Evolutionary conservation across 371 early-diverging fungal genomes (phyloP), one percentile per base, ranked within the genome.

Genomic region (Rhizomucor pusillus): DNA sequence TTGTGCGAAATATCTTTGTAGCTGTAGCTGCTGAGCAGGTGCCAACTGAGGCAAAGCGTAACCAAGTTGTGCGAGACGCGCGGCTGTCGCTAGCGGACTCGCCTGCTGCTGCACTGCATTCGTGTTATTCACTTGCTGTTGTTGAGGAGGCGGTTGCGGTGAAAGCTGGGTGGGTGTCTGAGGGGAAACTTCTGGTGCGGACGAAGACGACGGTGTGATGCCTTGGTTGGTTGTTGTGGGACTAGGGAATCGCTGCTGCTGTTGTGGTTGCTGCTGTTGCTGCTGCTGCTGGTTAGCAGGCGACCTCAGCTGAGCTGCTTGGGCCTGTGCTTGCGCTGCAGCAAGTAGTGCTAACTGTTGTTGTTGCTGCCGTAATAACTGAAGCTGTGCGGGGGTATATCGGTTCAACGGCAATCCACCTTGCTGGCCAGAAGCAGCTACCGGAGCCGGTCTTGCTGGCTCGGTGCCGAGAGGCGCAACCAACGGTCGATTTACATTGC

Each of bases 361-460:
- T 47, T 55, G 56, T 50, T 76, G 77, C 20, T 69, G 67, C 51
- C 76, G 66, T 5, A 69, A 44, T 41, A 74, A 57, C 13, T 72
- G 77, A 47, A 73, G 57, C 50, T 76, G 80, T 29, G 78, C 67
- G 57, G 76, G 55, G 53, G 77, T 66, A 65, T 59, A 69, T 68
- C 76, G 48, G 60, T 66, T 60, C 18, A 56, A n/a, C 44, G 50
- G 57, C 18, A 51, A 13, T 16, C 51, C 57, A 20, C 29, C 29
- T 3, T 18, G 14, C 20, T 46, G 47, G 19, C 49, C 43, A 24
- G 56, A 24, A 43, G 11, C 34, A 43, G 11, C 34, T n/a, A 13
- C 34, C 18, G 34, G 50, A 37, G 18, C 19, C n/a, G 25, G 49
- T 19, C 24, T 37, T 47, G 55, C 47, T 11, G 58, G 34, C n/a